Conservation (phyloP, 306 rosid genomes). For the Bauhinia variegata region DNA sequence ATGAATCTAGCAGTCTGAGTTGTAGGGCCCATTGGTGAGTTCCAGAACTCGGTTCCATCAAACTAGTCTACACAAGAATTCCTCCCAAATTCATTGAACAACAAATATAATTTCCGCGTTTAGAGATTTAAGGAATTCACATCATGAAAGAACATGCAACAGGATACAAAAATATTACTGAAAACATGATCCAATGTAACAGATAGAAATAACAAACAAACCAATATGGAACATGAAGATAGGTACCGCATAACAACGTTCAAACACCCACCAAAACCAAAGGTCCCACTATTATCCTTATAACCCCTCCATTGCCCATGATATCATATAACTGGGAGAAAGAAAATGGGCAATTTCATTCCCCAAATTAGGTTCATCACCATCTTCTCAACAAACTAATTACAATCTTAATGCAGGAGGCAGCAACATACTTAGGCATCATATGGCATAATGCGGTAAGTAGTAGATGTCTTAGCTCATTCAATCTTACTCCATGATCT, state of each 20-base stretch:
- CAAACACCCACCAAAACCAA: conserved; percentile 35
- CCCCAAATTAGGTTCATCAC: conserved; percentile 35
- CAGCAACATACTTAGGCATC: conserved; percentile 43
- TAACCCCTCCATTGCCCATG: conserved; percentile 23
- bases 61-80: no score
- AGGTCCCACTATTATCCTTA: conserved; percentile 33
- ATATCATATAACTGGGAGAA: conserved; percentile 14
- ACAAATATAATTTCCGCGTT: not conserved
- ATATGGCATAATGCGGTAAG: conserved; percentile 38
- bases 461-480: conserved; percentile 12
- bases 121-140: conserved; percentile 14
- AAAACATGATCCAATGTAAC: conserved; percentile 37
- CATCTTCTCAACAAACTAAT: conserved; percentile 41
- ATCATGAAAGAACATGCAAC: conserved; percentile 30
- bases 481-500: conserved; percentile 28
- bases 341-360: conserved; percentile 25
- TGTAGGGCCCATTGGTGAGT: no score
- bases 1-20: no score
- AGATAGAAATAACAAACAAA: conserved; percentile 35
- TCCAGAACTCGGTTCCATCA: no score
- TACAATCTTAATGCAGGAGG: conserved; percentile 40
- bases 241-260: conserved; percentile 27
- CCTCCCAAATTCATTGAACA: no score
- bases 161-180: conserved; percentile 22
- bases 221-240: conserved; percentile 42